Conservation (phyloP, 352 stramenopile species). For the Globisporangium echinulatum region DNA sequence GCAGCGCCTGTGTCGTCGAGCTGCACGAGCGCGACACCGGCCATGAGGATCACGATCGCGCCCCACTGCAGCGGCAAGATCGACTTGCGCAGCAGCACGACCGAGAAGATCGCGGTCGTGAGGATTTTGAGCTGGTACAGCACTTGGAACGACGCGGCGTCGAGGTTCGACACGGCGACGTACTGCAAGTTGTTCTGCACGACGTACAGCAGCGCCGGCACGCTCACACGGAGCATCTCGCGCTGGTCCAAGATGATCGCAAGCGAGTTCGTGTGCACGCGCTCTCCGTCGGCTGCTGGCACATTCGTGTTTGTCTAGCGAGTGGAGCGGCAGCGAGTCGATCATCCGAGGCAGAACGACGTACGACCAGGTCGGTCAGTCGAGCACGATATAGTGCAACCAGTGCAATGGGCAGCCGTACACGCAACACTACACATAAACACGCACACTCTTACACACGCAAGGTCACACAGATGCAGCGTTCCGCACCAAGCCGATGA, state of each 20-base stretch:
- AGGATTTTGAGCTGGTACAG: constrained; percentile 88
- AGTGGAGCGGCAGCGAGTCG: neutral
- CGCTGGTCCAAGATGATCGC: constrained; percentile 46
- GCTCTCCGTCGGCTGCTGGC: neutral
- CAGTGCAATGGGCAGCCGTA: too few species aligned
- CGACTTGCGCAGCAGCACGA: constrained; percentile 61
- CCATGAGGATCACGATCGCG: constrained; percentile 75
- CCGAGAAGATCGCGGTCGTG: constrained; percentile 81
- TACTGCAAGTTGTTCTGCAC: constrained; percentile 86
- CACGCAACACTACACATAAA: too few species aligned
- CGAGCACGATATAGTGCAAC: neutral
- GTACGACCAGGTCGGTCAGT: neutral
- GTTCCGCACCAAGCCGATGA: constrained; percentile 35
- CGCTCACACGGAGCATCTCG: constrained; percentile 68
- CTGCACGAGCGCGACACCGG: constrained; percentile 72
- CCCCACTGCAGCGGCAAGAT: constrained; percentile 76
- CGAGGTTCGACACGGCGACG: constrained; percentile 72
- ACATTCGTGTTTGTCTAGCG: neutral
- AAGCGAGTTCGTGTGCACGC: constrained; percentile 15
- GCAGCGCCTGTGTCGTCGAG: constrained; percentile 33
- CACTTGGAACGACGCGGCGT: constrained; percentile 75
- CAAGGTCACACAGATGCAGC: neutral
- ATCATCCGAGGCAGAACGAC: neutral
- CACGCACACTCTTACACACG: neutral
- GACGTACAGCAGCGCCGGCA: constrained; percentile 74